Conservation (phyloP, 352 stramenopile genomes). For the Globisporangium acanthophoron region DNA sequence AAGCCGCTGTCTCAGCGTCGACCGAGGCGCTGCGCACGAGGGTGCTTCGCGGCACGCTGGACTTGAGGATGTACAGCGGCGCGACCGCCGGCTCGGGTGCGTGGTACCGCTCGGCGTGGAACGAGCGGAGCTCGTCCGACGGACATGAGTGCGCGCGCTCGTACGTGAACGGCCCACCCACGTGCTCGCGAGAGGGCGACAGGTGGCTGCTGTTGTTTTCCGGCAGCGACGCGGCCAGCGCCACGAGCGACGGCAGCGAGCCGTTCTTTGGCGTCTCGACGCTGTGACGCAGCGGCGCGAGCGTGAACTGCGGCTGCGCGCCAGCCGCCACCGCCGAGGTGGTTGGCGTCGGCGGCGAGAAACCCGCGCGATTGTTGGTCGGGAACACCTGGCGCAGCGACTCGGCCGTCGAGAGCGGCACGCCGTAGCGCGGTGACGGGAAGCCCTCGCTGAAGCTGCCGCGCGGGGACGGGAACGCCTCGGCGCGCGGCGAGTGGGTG, state of each 20-base stretch:
- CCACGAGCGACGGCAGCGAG: slow-evolving; percentile 17
- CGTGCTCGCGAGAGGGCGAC: slow-evolving; percentile 20
- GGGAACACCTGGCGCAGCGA: slow-evolving; percentile 16
- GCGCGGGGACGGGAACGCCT: slow-evolving; percentile 13
- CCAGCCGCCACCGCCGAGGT: neutral
- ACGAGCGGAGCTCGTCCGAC: slow-evolving; percentile 34
- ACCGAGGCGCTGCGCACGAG: slow-evolving; percentile 64
- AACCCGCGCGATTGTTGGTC: slow-evolving; percentile 14
- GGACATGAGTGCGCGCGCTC: slow-evolving; percentile 63
- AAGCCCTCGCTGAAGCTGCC: slow-evolving; percentile 15
- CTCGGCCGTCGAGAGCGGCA: slow-evolving; percentile 18
- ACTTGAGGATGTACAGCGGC: slow-evolving; percentile 16
- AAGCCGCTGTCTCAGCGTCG: slow-evolving; percentile 29
- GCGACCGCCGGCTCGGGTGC: slow-evolving; percentile 6
- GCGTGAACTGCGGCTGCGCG: slow-evolving; percentile 17
- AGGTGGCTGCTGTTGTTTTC: neutral
- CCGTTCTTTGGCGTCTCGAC: slow-evolving; percentile 14
- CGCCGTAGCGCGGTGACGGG: slow-evolving; percentile 11
- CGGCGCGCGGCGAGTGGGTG: slow-evolving; percentile 2
- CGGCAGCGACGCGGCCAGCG: slow-evolving; percentile 20
- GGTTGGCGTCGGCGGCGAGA: slow-evolving; percentile 1
- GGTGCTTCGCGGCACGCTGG: slow-evolving; percentile 26
- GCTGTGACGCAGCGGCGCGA: slow-evolving; percentile 17
- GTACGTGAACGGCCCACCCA: slow-evolving; percentile 58
- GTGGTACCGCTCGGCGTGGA: neutral